Evolutionary conservation across 495 filamentous ascomycete species (phyloP), one percentile per base, ranked within the genome.

Genomic region (Tuber microsphaerosporum): DNA sequence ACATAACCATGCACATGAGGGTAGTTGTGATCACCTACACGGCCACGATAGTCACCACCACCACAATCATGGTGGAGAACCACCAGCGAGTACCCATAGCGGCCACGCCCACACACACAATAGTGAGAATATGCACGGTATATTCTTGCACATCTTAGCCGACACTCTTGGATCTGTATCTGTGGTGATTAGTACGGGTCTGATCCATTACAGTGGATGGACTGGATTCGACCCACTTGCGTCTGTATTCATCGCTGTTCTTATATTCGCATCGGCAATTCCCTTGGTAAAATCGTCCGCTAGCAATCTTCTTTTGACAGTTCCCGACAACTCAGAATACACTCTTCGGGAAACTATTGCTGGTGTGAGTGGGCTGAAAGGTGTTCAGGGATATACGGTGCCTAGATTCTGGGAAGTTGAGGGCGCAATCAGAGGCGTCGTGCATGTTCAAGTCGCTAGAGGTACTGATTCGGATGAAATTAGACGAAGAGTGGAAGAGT

Each of bases 51-150:
- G 39, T 6, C 76, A 79, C 34, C 80, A 88, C 71, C 71, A 74
- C 34, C 79, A 84, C 71, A 77, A 75, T 2, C 85, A 85, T 74
- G 81, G 80, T 37, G 77, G 75, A 34, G 77, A 75, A 9, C 78
- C 77, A 44, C 46, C 56, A 0, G 42, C 80, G 20, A 71, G 56
- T 17, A 71, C 79, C 16, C 79, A 83, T 22, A 44, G 79, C 14
- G 75, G 78, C n/a, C 85, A 86, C 70, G 81, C 84, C 37, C 89
- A 91, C 76, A 83, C 86, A 37, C 92, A 96, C 83, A 92, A 92
- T 73, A 97, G 96, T 83, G 96, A 99, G 80, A 99, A 99, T 81
- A 98, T 99, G 96, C 90, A 94, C 76, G 95, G 95, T n/a, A 98
- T 99, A 76, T 99, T 94, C 85, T 86, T 99, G 14, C 95, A 99